Conservation (phyloP, 1,284 basidiomycete genomes). For the Stygiomarasmius scandens region DNA sequence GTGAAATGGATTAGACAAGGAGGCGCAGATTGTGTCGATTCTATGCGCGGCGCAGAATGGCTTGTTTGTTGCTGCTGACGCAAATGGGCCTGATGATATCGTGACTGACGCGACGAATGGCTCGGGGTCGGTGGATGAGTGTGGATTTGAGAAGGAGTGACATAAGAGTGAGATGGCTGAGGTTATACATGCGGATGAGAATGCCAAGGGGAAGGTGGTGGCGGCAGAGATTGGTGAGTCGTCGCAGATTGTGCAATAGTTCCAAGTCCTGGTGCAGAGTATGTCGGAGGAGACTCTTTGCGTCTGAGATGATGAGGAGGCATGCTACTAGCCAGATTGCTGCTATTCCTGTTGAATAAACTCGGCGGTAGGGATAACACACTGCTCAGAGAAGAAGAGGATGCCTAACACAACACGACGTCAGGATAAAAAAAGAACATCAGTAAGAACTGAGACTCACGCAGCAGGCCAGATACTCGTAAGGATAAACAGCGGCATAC, state of each 20-base stretch:
- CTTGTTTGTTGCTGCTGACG: not conserved
- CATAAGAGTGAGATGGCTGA: conserved; percentile 14
- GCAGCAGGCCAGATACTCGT: too few relatives aligned
- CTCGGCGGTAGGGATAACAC: not conserved
- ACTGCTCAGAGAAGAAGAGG: not conserved
- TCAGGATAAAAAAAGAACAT: too few relatives aligned
- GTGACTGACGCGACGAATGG: not conserved
- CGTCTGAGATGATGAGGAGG: conserved; percentile 26
- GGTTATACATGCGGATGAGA: conserved; percentile 1
- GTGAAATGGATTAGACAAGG: too few relatives aligned
- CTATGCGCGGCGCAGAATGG: not conserved
- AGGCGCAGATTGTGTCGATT: too few relatives aligned
- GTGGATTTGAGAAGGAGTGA: conserved; percentile 13
- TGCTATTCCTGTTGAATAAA: not conserved
- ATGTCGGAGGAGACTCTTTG: conserved; percentile 33
- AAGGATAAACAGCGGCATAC: too few relatives aligned
- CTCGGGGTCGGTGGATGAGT: not conserved
- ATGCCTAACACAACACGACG: too few relatives aligned
- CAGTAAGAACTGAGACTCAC: too few relatives aligned
- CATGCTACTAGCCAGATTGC: not conserved
- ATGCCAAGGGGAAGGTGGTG: conserved; percentile 4
- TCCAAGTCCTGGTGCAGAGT: conserved; percentile 19
- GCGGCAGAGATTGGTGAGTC: conserved; percentile 7
- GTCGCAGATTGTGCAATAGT: conserved; percentile 18
- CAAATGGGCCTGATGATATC: not conserved